phyloP scores from a whole-genome alignment of 805 yeast genomes.

The Lachancea nothofagi region DNA sequence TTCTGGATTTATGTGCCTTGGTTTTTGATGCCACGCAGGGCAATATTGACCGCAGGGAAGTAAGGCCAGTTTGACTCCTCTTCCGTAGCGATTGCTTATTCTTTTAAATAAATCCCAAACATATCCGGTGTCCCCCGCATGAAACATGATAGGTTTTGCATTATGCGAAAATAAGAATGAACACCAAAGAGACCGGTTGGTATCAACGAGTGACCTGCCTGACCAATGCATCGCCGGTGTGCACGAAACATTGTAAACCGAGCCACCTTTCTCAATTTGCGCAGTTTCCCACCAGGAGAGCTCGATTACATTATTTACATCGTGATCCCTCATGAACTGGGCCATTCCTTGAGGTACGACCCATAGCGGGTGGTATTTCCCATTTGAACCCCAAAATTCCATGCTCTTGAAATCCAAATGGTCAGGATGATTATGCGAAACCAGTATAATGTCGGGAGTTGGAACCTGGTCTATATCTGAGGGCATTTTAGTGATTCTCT shows the following conservation, averaged over 20 bases:
- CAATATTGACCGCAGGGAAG: slow-evolving; percentile 94
- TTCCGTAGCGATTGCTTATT: slow-evolving; percentile 60
- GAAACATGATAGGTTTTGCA: slow-evolving; percentile 70
- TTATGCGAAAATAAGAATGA: slow-evolving; percentile 68
- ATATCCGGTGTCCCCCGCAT: slow-evolving; percentile 95
- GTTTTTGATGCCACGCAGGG: slow-evolving; percentile 90
- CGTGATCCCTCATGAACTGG: slow-evolving; percentile 49
- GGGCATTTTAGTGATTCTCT: slow-evolving; percentile 76
- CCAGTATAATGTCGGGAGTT: slow-evolving; percentile 64
- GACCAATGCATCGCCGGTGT: slow-evolving; percentile 98
- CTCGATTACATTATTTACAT: slow-evolving; percentile 61
- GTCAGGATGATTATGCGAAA: slow-evolving; percentile 94
- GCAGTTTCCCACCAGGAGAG: slow-evolving; percentile 90
- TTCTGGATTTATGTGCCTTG: slow-evolving; percentile 79
- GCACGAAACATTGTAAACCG: slow-evolving; percentile 69
- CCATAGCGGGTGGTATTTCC: slow-evolving; percentile 51
- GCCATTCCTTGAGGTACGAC: slow-evolving; percentile 80
- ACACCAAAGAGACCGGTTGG: slow-evolving; percentile 83
- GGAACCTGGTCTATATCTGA: slow-evolving; percentile 59
- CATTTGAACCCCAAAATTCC: slow-evolving; percentile 27
- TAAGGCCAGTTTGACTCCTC: slow-evolving; percentile 56
- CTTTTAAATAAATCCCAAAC: slow-evolving; percentile 62
- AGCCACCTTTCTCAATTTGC: slow-evolving; percentile 21
- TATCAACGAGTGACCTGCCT: slow-evolving; percentile 74
- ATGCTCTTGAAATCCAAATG: slow-evolving; percentile 71